Conservation (phyloP, 108 stramenopile species). For the Skeletonema menzelii region DNA sequence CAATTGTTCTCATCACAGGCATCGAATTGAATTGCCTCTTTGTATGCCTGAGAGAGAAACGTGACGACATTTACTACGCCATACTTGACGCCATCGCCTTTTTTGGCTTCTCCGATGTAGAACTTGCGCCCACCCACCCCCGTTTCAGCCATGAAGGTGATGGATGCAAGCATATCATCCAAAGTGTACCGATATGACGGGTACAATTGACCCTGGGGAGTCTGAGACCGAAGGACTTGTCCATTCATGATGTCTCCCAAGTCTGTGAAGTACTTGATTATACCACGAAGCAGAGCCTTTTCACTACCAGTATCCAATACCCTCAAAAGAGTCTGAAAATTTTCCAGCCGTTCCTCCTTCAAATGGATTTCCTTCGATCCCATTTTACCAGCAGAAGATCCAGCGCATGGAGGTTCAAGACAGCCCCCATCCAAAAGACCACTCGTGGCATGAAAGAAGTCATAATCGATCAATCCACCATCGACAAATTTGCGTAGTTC, state of each 20-base stretch:
- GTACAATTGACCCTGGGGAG: constrained; percentile 39
- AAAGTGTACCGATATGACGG: constrained; percentile 40
- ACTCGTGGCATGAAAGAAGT: constrained; percentile 20
- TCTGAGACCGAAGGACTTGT: constrained; percentile 27
- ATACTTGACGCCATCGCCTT: constrained; percentile 23
- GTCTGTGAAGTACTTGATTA: constrained; percentile 25
- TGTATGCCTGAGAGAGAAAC: constrained; percentile 45
- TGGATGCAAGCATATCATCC: constrained; percentile 32
- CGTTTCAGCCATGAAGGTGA: constrained; percentile 25
- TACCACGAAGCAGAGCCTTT: constrained; percentile 28
- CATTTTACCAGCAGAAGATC: constrained; percentile 8
- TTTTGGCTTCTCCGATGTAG: constrained; percentile 28
- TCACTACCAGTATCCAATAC: constrained; percentile 39
- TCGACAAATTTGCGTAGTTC: constrained; percentile 42
- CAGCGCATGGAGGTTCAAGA: constrained; percentile 34
- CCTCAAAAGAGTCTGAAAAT: constrained; percentile 28
- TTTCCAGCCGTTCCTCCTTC: constrained; percentile 16
- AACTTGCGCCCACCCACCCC: constrained; percentile 33
- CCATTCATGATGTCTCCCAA: constrained; percentile 10
- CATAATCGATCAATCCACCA: constrained; percentile 28
- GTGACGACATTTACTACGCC: constrained; percentile 37
- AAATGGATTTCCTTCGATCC: constrained; percentile 12
- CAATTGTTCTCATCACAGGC: constrained; percentile 54
- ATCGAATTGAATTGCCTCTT: constrained; percentile 52
- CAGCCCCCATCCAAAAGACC: constrained; percentile 36